phyloP scores from a whole-genome alignment of 2,329 filamentous ascomycete genomes.

The Ciborinia camelliae region DNA sequence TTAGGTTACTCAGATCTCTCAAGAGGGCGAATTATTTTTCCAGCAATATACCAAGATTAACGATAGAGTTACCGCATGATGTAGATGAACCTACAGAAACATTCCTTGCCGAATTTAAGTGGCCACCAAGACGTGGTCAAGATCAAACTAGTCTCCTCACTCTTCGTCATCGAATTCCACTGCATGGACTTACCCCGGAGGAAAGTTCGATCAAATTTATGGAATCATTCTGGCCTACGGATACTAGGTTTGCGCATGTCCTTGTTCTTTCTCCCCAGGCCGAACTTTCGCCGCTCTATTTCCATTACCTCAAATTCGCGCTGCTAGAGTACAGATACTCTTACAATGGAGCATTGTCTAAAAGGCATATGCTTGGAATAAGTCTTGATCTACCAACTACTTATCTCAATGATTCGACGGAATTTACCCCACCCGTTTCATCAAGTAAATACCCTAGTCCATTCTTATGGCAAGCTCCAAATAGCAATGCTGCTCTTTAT shows the following conservation, averaged over 20 bases:
- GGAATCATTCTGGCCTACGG: constrained; percentile 81
- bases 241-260: constrained; percentile 64
- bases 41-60: constrained; percentile 67
- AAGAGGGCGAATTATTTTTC: constrained; percentile 71
- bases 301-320: constrained; percentile 78
- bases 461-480: constrained; percentile 84
- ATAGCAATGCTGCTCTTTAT: constrained; percentile 76
- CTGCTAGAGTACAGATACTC: constrained; percentile 78
- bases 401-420: constrained; percentile 57
- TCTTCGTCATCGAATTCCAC: constrained; percentile 70
- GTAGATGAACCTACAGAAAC: constrained; percentile 62
- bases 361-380: constrained; percentile 66
- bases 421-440: constrained; percentile 48
- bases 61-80: constrained; percentile 73
- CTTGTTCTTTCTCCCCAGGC: constrained; percentile 79
- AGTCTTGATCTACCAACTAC: constrained; percentile 71
- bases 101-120: constrained; percentile 62
- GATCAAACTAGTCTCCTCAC: constrained; percentile 56
- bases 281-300: constrained; percentile 77
- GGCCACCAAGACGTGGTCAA: constrained; percentile 53
- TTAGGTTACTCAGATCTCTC: constrained; percentile 74
- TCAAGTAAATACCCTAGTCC: constrained; percentile 22
- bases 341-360: constrained; percentile 45
- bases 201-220: constrained; percentile 73
- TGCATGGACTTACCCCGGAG: constrained; percentile 57